phyloP scores from a whole-genome alignment of 768 basidiomycete genomes.

The Crassisporium funariophilum region DNA sequence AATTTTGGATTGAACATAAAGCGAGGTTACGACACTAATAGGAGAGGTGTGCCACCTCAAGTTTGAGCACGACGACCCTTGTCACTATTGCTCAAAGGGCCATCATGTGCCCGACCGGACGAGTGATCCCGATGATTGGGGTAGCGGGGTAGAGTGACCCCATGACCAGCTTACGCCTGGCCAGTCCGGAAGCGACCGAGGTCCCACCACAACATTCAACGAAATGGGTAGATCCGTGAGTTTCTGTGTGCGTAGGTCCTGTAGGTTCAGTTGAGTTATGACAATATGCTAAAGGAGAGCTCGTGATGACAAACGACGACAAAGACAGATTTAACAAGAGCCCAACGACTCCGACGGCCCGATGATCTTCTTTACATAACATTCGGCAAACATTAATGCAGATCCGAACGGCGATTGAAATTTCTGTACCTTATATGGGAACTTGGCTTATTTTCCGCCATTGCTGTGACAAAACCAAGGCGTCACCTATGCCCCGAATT shows the following conservation, averaged over 20 bases:
- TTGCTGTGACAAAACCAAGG: constrained; percentile 2
- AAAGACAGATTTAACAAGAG: no score
- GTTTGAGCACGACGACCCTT: neutral
- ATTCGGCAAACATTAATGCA: no score
- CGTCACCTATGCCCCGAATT: constrained; percentile 6
- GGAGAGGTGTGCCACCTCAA: neutral
- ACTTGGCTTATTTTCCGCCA: neutral
- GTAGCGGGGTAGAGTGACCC: constrained; percentile 9
- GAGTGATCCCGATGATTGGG: constrained; percentile 14
- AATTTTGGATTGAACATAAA: neutral
- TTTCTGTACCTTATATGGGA: neutral
- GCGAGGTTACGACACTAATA: constrained; percentile 8
- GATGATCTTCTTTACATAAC: no score
- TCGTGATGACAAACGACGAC: no score
- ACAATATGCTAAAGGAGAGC: no score
- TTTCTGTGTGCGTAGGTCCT: no score
- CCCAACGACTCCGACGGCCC: no score
- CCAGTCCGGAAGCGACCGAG: constrained; percentile 11
- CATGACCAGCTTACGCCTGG: constrained; percentile 11
- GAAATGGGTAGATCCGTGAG: neutral
- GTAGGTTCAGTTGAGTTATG: no score
- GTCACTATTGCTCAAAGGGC: neutral
- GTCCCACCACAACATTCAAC: constrained; percentile 1
- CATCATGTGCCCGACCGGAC: constrained; percentile 14
- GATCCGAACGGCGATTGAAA: neutral